Evolutionary conservation across 176 grass and related monocot species (phyloP), one percentile per base, ranked within the genome.

Genomic region (Aegilops longissima): DNA sequence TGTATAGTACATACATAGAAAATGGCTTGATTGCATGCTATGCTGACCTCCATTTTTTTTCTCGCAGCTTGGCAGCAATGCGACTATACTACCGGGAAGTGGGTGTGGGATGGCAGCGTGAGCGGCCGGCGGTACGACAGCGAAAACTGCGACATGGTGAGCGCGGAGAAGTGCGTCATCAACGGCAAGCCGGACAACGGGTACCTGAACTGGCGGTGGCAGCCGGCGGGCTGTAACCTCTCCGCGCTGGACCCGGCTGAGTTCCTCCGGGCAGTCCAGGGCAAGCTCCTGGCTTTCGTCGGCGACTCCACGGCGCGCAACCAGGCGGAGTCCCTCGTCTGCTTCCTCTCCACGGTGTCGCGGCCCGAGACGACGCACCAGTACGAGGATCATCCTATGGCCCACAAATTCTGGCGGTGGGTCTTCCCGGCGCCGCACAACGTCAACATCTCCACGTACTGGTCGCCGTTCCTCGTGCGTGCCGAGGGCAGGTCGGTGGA

Each of bases 131-230:
- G 89, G 68, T 84, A 59, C 18, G 85, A 90, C 70, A 14, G 67
- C 74, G 90, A 80, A 33, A 86, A 79, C 33, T 47, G 80, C 13
- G 81, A 87, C 61, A 77, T 93, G 52, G 82, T 83, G 20, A 76
- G 84, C 2, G 47, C 68, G 76, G 39, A 90, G 81, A 73, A 93
- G 63, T 93, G 82, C 85, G 23, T 79, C 52, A 70, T 34, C 13
- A 82, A 88, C 25, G 91, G 88, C 1, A 82, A 86, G 17, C 88
- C 76, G 14, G 87, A 89, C 21, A 73, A 77, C 3, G 78, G 85
- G 18, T 93, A 87, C 59, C 83, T 90, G 1, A 51, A 73, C 76
- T 84, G 87, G 87, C 81, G 74, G 36, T 88, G 87, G 87, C 80
- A 83, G 51, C 87, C 87, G 6, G 36, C 86, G 4, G 58, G 27